Base-by-base conservation (phyloP, 768 basidiomycete genomes). In the Omphalotus guepiniiformis region DNA sequence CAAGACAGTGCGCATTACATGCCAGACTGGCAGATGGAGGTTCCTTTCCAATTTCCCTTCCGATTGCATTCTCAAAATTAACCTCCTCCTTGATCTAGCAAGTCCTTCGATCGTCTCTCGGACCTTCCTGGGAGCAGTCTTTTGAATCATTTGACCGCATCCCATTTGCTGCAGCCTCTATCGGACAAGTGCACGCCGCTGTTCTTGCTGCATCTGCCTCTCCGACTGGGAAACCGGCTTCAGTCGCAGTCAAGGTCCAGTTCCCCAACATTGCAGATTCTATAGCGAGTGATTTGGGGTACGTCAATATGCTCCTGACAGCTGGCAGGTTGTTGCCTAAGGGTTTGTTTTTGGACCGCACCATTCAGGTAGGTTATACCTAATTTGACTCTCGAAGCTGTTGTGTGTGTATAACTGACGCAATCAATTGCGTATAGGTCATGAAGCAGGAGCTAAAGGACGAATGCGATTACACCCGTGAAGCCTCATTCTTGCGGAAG, bases 21-120 rank as follows among this genome's bases (percentile, higher is more conserved):
- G 95, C 95, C 95, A 0, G 87, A 95, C 55, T 94, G 88, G 88
- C 95, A 99, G 62, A 88, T 97, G 83, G 88, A 94, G 79, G 94
- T 91, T 13, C 16, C 66, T n/a, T 60, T 3, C 5, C 4, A 22
- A 8, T 34, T 32, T 13, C 19, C 46, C 26, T 49, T 38, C 8
- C 50, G 1, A 30, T 32, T 22, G 4, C 12, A n/a, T n/a, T n/a
- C n/a, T n/a, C n/a, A n/a, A n/a, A 52, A 22, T 39, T 34, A 36
- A 35, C 50, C 25, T 36, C 22, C 49, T 16, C 3, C 32, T 22
- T 42, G 22, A 32, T 21, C 4, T 54, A 81, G 78, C 58, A 80
- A 87, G 93, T 93, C 25, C 75, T 99, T 67, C 61, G 57, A 1
- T 58, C 71, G n/a, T 78, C 92, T 6, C 74, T 96, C 5, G 93